A percentile compares a stretch with the other conserved stretches of the same genome.
Evolutionary conservation across 805 yeast genomes (phyloP).

Genomic region (Myxozyma geophila): DNA sequence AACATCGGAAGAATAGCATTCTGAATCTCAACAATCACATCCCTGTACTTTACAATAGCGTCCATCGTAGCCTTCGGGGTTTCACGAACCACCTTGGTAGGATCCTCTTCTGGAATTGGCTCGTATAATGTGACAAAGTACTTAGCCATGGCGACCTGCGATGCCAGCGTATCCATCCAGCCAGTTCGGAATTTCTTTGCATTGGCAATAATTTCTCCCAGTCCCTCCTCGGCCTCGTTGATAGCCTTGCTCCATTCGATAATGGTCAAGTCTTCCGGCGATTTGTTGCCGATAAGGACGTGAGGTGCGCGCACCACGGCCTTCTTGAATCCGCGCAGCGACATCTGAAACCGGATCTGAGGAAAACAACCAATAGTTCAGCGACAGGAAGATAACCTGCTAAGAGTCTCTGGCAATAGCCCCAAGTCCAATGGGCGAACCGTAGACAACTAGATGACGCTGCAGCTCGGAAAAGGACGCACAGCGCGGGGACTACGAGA

Average conservation of each 20-base stretch:
- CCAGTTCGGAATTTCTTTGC: slow-evolving; percentile 37
- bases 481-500: background rate
- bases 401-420: background rate
- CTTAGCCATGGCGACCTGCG: slow-evolving; percentile 36
- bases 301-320: slow-evolving; percentile 48
- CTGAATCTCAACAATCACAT: slow-evolving; percentile 36
- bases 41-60: slow-evolving; percentile 41
- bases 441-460: too few relatives aligned
- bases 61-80: slow-evolving; percentile 41
- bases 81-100: slow-evolving; percentile 41
- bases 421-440: background rate
- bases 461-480: background rate
- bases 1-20: slow-evolving; percentile 39
- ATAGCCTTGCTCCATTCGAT: slow-evolving; percentile 46
- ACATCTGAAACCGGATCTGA: slow-evolving; percentile 19
- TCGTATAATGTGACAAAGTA: slow-evolving; percentile 37
- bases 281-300: slow-evolving; percentile 44
- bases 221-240: slow-evolving; percentile 43
- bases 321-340: slow-evolving; percentile 46
- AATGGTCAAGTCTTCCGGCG: slow-evolving; percentile 44
- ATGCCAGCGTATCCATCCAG: slow-evolving; percentile 39
- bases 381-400: background rate
- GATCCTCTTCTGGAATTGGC: slow-evolving; percentile 42
- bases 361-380: background rate
- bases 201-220: slow-evolving; percentile 39